phyloP scores from a whole-genome alignment of 306 rosid genomes.

The Abrus precatorius region DNA sequence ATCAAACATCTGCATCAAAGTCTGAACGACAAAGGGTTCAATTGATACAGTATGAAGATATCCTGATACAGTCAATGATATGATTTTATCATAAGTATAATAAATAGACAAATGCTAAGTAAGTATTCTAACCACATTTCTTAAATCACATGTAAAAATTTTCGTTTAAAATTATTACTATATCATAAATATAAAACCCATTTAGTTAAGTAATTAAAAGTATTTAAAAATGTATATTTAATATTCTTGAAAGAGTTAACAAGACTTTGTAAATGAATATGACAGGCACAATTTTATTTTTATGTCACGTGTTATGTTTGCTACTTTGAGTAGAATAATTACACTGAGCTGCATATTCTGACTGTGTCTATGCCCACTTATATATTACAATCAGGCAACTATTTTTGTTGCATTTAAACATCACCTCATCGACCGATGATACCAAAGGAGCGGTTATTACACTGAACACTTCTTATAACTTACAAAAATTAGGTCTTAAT shows the following conservation, averaged over 20 bases:
- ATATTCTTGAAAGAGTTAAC: no score
- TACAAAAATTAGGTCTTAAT: no score
- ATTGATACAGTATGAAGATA: not conserved
- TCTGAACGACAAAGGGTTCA: not conserved
- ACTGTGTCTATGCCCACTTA: not conserved
- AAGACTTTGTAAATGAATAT: not conserved
- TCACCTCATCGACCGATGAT: not conserved
- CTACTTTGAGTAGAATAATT: not conserved
- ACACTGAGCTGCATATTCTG: not conserved
- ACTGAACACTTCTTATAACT: no score
- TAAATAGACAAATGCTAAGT: not conserved
- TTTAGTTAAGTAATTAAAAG: not conserved
- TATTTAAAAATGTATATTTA: no score
- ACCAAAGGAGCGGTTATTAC: not conserved
- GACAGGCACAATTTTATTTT: not conserved
- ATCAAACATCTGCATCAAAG: conserved; percentile 34
- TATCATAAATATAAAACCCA: not conserved
- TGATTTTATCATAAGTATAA: not conserved
- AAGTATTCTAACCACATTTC: not conserved
- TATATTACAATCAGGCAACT: not conserved
- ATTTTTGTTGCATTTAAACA: not conserved
- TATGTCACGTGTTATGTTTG: not conserved
- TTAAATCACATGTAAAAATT: not conserved
- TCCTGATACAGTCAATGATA: not conserved
- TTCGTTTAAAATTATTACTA: not conserved